Conservation (phyloP, 495 filamentous ascomycete species). For the Monascus purpureus region DNA sequence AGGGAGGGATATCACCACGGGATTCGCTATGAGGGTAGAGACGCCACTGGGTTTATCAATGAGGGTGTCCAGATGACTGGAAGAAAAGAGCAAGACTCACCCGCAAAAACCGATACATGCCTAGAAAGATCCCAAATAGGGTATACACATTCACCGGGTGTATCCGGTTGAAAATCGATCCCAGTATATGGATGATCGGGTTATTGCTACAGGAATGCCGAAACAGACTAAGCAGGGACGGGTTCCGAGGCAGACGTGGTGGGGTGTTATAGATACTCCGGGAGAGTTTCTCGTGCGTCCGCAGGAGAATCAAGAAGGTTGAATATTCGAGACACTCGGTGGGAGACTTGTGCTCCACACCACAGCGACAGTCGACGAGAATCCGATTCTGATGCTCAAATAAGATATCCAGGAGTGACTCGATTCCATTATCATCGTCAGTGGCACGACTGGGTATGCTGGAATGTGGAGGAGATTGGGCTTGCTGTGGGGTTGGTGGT, state of each 20-base stretch:
- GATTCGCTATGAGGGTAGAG: not conserved
- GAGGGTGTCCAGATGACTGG: not conserved
- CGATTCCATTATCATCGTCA: not conserved
- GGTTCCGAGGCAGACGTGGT: conserved; percentile 1
- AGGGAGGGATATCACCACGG: not conserved
- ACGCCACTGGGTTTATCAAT: not conserved
- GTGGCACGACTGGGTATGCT: not conserved
- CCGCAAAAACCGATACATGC: conserved; percentile 1
- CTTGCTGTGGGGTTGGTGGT: not conserved
- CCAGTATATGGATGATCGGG: conserved; percentile 1
- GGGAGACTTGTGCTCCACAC: not conserved
- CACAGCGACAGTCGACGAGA: conserved; percentile 1
- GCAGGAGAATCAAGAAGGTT: not conserved
- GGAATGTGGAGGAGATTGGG: not conserved
- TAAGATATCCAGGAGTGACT: not conserved
- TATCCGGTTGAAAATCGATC: not conserved
- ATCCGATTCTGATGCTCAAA: not conserved
- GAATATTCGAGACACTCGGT: conserved; percentile 2
- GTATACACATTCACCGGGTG: conserved; percentile 1
- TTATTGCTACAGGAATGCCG: not conserved
- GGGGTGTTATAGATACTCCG: not conserved
- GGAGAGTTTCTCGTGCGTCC: not conserved
- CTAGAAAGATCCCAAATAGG: not conserved
- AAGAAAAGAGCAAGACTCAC: not conserved
- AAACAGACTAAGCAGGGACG: not conserved